Percentiles rank a stretch among this genome's conserved stretches.
phyloP scores from a whole-genome alignment of 1,284 basidiomycete species.

The Leccinum fallax region DNA sequence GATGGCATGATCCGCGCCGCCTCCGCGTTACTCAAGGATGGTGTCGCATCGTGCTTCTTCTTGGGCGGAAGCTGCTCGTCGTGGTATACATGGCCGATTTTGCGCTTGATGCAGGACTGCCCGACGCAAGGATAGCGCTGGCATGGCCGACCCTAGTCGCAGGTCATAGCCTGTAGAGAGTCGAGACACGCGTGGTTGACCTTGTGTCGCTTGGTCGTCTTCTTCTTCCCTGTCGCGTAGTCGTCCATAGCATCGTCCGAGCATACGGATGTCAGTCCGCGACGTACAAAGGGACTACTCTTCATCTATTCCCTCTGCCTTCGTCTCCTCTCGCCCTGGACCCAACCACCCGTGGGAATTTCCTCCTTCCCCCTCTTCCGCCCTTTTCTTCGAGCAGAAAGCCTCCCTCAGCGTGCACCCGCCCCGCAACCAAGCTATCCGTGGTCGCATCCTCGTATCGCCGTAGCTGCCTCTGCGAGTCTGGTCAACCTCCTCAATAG shows the following conservation, averaged over 20 bases:
- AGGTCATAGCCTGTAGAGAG: conserved; percentile 83
- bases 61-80: conserved; percentile 72
- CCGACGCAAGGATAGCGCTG: conserved; percentile 56
- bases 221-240: conserved; percentile 44
- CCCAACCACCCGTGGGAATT: no score
- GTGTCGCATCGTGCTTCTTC: conserved; percentile 41
- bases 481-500: no score
- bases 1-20: conserved; percentile 13
- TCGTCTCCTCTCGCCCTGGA: no score
- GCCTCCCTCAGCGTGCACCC: no score
- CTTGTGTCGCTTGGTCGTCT: conserved; percentile 70
- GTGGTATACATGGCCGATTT: conserved; percentile 89
- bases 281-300: no score
- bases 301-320: no score
- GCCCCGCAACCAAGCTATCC: no score
- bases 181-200: conserved; percentile 80
- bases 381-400: no score
- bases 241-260: background rate
- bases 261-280: no score
- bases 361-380: no score
- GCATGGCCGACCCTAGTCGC: conserved; percentile 87
- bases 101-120: conserved; percentile 68
- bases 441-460: no score
- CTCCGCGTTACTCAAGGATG: conserved; percentile 34
- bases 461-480: no score